phyloP scores from a whole-genome alignment of 768 basidiomycete genomes.

The Serpula lacrymans region DNA sequence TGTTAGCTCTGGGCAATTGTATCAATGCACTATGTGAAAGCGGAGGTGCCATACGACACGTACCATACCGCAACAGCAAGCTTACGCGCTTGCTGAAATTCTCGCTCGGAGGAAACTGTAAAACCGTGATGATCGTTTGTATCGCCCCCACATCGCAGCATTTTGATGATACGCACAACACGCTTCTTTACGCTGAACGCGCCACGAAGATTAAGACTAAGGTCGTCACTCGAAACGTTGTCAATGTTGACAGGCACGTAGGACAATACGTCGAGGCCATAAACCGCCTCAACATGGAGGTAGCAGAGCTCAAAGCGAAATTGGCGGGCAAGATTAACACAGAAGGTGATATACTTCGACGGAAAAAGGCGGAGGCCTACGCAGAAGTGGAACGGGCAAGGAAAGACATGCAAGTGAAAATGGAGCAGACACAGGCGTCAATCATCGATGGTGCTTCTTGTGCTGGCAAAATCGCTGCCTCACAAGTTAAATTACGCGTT shows the following conservation, averaged over 20 bases:
- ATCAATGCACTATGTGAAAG: constrained; percentile 98
- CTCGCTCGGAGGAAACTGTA: constrained; percentile 97
- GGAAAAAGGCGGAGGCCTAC: constrained; percentile 68
- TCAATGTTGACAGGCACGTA: constrained; percentile 93
- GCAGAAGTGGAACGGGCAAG: constrained; percentile 73
- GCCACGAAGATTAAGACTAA: constrained; percentile 99
- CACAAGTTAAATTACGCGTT: constrained; percentile 62
- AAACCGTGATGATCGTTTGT: constrained; percentile 99
- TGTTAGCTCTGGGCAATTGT: constrained; percentile 95
- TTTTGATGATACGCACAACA: constrained; percentile 99
- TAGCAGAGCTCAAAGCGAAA: constrained; percentile 83
- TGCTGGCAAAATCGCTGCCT: constrained; percentile 65
- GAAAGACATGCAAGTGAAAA: constrained; percentile 66
- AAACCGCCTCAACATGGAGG: constrained; percentile 79
- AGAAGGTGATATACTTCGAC: constrained; percentile 60
- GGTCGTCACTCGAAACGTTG: constrained; percentile 91
- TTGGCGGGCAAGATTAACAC: constrained; percentile 65
- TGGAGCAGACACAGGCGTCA: constrained; percentile 65
- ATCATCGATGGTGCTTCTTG: constrained; percentile 77
- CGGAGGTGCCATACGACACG: constrained; percentile 80
- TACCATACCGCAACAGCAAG: constrained; percentile 98
- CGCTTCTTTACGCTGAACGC: constrained; percentile 94
- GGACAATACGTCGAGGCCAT: constrained; percentile 95
- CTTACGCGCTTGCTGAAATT: constrained; percentile 97
- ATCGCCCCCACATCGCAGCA: constrained; percentile 92